Evolutionary conservation across 768 basidiomycete species (phyloP).

Genomic region (Leccinum boreale): DNA sequence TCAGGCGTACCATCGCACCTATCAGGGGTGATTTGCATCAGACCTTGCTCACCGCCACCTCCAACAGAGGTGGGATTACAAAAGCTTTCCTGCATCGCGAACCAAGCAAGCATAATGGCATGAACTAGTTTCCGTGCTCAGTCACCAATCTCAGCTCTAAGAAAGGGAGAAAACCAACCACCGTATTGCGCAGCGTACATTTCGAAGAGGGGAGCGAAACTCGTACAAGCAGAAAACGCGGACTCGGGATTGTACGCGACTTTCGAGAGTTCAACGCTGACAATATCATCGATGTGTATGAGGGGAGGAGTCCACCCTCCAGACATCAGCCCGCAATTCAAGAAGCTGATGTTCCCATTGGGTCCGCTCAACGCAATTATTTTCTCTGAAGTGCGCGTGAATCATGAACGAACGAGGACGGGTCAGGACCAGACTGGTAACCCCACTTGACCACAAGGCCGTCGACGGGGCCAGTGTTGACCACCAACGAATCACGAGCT

Average conservation of each 20-base stretch:
- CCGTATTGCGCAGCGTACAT: conserved; percentile 47
- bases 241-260: conserved; percentile 48
- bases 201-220: conserved; percentile 53
- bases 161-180: conserved; percentile 29
- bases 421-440: conserved; percentile 40
- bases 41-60: conserved; percentile 77
- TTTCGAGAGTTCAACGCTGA: conserved; percentile 41
- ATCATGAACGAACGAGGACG: neutral
- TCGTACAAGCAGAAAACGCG: conserved; percentile 59
- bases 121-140: conserved; percentile 44
- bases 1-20: conserved; percentile 63
- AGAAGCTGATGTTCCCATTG: conserved; percentile 69
- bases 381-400: conserved; percentile 35
- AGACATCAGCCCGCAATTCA: conserved; percentile 70
- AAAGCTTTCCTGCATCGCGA: conserved; percentile 85
- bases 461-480: neutral
- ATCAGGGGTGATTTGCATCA: conserved; percentile 82
- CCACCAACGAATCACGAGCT: neutral
- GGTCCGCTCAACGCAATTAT: conserved; percentile 54
- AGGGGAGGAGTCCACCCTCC: conserved; percentile 72
- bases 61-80: conserved; percentile 70
- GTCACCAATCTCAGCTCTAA: neutral
- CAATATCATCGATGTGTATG: conserved; percentile 50
- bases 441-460: conserved; percentile 47
- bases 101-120: conserved; percentile 75